Evolutionary conservation across 2,329 filamentous ascomycete genomes (phyloP).

Genomic region (Clonostachys rhizophaga): DNA sequence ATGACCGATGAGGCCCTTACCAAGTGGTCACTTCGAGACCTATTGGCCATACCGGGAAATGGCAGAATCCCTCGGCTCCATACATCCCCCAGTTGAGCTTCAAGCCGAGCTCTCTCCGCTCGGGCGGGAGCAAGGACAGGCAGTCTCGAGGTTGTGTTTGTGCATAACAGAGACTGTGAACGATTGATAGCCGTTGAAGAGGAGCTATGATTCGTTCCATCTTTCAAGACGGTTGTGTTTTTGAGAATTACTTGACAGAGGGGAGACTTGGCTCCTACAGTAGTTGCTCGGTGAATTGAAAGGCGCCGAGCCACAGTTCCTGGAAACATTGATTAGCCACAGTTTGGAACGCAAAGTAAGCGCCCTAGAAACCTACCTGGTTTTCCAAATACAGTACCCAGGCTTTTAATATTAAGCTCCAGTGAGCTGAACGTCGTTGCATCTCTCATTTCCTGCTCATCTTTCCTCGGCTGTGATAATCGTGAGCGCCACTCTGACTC

Average conservation of each 20-base stretch:
- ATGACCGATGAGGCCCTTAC: conserved; percentile 84
- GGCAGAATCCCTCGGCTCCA: conserved; percentile 81
- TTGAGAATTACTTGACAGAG: conserved; percentile 78
- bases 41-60: conserved; percentile 72
- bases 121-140: conserved; percentile 70
- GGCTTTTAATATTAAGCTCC: conserved; percentile 64
- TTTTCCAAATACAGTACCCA: conserved; percentile 72
- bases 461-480: conserved; percentile 47
- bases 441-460: conserved; percentile 39
- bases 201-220: conserved; percentile 35
- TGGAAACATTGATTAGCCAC: conserved; percentile 15
- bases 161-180: conserved; percentile 75
- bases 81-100: conserved; percentile 68
- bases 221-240: conserved; percentile 70
- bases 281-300: conserved; percentile 76
- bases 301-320: conserved; percentile 61
- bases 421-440: conserved; percentile 57
- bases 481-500: conserved; percentile 74
- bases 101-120: conserved; percentile 72
- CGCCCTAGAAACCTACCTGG: conserved; percentile 39
- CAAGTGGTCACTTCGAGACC: conserved; percentile 63
- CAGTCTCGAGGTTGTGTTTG: conserved; percentile 47
- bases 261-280: conserved; percentile 63
- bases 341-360: too few species aligned
- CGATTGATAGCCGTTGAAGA: conserved; percentile 58